Conservation (phyloP, 1,139 yeast species). For the Yamadazyma jaroonii region DNA sequence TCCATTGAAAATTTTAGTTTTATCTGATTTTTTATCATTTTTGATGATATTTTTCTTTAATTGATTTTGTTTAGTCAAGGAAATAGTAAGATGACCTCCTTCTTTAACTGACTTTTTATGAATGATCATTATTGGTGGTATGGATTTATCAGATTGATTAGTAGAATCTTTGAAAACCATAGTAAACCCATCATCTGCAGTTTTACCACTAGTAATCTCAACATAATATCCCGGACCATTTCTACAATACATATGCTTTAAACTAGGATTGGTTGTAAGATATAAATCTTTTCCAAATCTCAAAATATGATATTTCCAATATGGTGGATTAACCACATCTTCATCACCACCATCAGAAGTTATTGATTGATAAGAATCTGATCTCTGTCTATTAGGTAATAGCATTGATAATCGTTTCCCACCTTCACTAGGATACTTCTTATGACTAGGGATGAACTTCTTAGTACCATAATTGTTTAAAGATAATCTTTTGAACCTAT, state of each 20-base stretch:
- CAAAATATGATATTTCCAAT: slow-evolving; percentile 62
- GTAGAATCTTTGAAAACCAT: slow-evolving; percentile 32
- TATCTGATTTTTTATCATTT: slow-evolving; percentile 1
- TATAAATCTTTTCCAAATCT: slow-evolving; percentile 50
- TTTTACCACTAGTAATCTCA: slow-evolving; percentile 21
- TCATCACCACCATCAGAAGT: not conserved
- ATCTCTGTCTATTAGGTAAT: slow-evolving; percentile 1
- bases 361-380: not conserved
- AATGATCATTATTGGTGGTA: slow-evolving; percentile 29
- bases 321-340: slow-evolving; percentile 23
- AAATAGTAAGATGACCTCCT: slow-evolving; percentile 32
- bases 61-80: slow-evolving; percentile 13
- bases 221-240: slow-evolving; percentile 58
- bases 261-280: slow-evolving; percentile 58
- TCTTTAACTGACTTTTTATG: slow-evolving; percentile 24
- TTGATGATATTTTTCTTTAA: slow-evolving; percentile 13
- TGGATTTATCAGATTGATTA: slow-evolving; percentile 18
- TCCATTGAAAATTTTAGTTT: slow-evolving; percentile 21
- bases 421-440: slow-evolving; percentile 10
- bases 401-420: not conserved
- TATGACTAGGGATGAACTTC: slow-evolving; percentile 10
- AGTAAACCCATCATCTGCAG: slow-evolving; percentile 23
- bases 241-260: slow-evolving; percentile 52
- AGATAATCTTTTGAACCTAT: slow-evolving; percentile 15
- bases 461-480: slow-evolving; percentile 9